phyloP scores from a whole-genome alignment of 768 basidiomycete genomes.

The Leccinum disarticulatum region DNA sequence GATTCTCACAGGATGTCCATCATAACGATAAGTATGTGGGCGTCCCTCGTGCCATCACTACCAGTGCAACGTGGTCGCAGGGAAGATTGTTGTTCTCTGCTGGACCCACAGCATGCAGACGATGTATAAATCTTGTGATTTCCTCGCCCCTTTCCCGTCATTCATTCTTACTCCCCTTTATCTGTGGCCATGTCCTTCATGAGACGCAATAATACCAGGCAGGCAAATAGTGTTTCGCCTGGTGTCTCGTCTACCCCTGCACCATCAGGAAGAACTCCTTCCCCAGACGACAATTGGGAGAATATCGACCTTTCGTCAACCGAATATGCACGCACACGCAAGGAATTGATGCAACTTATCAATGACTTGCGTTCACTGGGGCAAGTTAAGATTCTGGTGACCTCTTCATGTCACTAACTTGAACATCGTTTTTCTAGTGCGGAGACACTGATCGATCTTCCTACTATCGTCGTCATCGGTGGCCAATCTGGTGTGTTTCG shows the following conservation, averaged over 20 bases:
- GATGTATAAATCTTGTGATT: conserved; percentile 12
- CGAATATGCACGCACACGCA: conserved; percentile 42
- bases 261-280: conserved; percentile 1
- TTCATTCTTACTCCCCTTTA: background rate
- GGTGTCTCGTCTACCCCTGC: conserved; percentile 1
- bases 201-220: background rate
- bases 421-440: conserved; percentile 33
- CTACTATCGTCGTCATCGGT: conserved; percentile 56
- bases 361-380: conserved; percentile 42
- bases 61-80: background rate
- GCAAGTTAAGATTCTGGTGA: conserved; percentile 19
- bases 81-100: background rate
- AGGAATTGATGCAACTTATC: conserved; percentile 40
- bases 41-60: background rate
- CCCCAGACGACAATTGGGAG: conserved; percentile 15
- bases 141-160: background rate
- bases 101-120: background rate
- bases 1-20: conserved; percentile 6
- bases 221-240: background rate
- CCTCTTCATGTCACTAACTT: background rate
- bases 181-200: conserved; percentile 6
- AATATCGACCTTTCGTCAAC: conserved; percentile 27
- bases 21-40: background rate
- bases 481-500: conserved; percentile 48
- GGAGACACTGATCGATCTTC: conserved; percentile 41